phyloP scores from a whole-genome alignment of 2,329 filamentous ascomycete species.

The Curvularia sp. region DNA sequence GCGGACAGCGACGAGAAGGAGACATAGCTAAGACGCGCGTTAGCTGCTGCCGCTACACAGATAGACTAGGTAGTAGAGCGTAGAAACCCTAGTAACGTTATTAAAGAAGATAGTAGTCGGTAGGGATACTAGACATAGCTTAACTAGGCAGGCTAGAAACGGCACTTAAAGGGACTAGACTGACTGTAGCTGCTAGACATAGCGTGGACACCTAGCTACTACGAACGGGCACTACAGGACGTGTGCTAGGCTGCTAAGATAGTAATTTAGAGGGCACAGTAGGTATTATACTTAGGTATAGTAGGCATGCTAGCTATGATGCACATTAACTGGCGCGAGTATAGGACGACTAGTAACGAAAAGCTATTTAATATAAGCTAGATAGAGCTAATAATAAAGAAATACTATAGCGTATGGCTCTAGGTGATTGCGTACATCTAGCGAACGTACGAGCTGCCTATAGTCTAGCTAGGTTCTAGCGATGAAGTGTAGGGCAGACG shows the following conservation, averaged over 20 bases:
- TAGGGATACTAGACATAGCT: neutral
- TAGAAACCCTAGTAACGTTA: neutral
- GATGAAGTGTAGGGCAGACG: conserved; percentile 4
- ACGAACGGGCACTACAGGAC: conserved; percentile 5
- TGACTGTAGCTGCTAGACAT: conserved; percentile 7
- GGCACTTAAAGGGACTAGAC: too few species aligned
- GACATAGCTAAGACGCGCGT: too few species aligned
- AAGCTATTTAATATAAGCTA: neutral
- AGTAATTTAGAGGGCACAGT: conserved; percentile 14
- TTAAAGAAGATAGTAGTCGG: neutral
- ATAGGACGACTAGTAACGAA: conserved; percentile 12
- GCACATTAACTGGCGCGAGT: too few species aligned
- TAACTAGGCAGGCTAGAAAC: neutral
- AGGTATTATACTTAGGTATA: conserved; percentile 3
- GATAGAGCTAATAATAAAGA: conserved; percentile 10
- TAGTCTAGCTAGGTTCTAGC: neutral
- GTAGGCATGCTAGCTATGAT: too few species aligned
- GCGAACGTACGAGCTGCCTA: too few species aligned
- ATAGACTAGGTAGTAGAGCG: neutral
- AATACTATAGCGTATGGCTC: conserved; percentile 12
- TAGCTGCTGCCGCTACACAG: neutral
- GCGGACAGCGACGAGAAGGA: neutral
- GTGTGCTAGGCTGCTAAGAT: conserved; percentile 9
- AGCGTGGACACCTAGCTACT: conserved; percentile 3
- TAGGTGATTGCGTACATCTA: too few species aligned